Evolutionary conservation across 345 rosid species (phyloP).

Genomic region (Physaria fendleri): DNA sequence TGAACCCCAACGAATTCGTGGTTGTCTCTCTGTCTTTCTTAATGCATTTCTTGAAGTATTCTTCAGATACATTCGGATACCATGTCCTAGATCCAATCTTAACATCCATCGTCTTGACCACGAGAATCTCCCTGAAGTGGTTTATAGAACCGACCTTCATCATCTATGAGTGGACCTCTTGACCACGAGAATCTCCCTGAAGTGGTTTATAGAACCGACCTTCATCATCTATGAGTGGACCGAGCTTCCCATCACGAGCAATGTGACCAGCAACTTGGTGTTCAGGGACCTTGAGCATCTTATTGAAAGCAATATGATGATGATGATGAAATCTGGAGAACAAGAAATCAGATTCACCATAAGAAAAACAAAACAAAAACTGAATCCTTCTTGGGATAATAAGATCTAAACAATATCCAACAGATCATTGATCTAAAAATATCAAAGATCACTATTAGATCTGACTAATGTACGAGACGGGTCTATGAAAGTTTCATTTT

Average conservation of each 20-base stretch:
- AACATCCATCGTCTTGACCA: too few species aligned
- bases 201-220: conserved; percentile 89
- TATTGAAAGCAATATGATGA: not conserved
- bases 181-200: too few species aligned
- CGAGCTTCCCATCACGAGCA: conserved; percentile 49
- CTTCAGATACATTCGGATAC: conserved; percentile 68
- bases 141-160: conserved; percentile 71
- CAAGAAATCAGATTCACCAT: not conserved
- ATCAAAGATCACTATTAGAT: not conserved
- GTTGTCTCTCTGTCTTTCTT: conserved; percentile 57
- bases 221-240: conserved; percentile 62
- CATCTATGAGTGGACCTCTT: conserved; percentile 78
- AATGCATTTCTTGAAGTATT: conserved; percentile 50
- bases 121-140: conserved; percentile 74
- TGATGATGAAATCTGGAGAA: conserved; percentile 8
- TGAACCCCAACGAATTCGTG: conserved; percentile 54
- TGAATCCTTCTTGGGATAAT: not conserved
- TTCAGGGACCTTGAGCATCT: conserved; percentile 71
- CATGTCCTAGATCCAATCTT: conserved; percentile 94
- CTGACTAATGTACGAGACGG: not conserved
- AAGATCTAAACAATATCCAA: not conserved
- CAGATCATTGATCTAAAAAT: not conserved
- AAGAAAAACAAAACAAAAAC: not conserved
- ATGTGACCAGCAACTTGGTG: conserved; percentile 96
- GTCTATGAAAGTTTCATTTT: not conserved